Base-by-base conservation (phyloP, 1,284 basidiomycete genomes). In the Cutaneotrichosporon cyanovorans region DNA sequence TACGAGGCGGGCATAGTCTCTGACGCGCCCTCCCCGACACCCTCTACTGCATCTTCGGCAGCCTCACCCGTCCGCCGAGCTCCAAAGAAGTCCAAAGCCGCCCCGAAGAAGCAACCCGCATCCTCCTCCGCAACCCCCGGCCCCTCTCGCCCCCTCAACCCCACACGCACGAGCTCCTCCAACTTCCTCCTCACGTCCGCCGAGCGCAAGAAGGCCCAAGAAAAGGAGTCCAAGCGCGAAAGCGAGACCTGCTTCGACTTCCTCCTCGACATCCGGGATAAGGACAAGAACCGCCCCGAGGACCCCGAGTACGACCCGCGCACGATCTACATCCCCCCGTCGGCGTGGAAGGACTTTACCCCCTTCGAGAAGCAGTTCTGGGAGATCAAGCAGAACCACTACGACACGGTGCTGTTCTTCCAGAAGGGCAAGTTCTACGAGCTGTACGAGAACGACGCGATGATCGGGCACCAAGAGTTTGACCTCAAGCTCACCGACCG, bases 361-460 rank as follows among this genome's bases (percentile, higher is more conserved):
- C 91, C 92, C 0, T 99, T 99, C 63, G 93, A 99, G 74, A 57
- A 54, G 38, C 59, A 90, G 81, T 95, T 95, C 68, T 95, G 91
- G 91, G 85, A 89, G 76, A 96, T 96, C 74, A 96, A 96, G 68
- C 87, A 91, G 71, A 85, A 90, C 60, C 89, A 93, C 63, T 91
- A 81, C 63, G 90, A 93, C 71, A 92, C 88, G 6, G 84, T 97
- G 16, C 73, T 98, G 35, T 98, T 98, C 77, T 98, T 98, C 74
- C 93, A 98, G 70, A 96, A 88, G 57, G 57, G 61, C 45, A 63
- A 61, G 48, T 62, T 74, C 49, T 60, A 71, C 44, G 73, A 92
- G 79, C 73, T 95, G n/a, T 96, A 96, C 61, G 91, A 96, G 71
- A 86, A 93, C 52, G 91, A 96, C 68, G 92, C 91, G 1, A 77